Evolutionary conservation across 2,329 filamentous ascomycete species (phyloP).

Genomic region (Trichophyton rubrum): DNA sequence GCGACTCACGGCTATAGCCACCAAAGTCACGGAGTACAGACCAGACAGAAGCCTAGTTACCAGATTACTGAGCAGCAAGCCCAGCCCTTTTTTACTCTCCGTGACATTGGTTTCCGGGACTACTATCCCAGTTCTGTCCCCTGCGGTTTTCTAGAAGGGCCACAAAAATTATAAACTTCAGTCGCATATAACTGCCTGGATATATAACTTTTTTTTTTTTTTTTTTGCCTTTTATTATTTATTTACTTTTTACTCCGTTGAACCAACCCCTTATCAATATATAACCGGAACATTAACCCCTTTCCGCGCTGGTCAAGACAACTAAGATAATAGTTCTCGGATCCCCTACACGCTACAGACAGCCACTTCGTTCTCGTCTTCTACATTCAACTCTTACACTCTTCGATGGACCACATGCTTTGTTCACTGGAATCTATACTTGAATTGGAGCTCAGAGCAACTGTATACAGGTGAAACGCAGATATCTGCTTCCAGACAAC

Average conservation of each 20-base stretch:
- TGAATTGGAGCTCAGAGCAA: constrained; percentile 17
- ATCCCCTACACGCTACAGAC: background rate
- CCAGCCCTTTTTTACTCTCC: background rate
- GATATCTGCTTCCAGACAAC: background rate
- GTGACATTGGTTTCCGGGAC: background rate
- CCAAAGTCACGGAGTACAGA: background rate
- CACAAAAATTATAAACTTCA: background rate
- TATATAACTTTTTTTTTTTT: background rate
- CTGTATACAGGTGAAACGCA: constrained; percentile 17
- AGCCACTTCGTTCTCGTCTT: constrained; percentile 1
- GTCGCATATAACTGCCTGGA: background rate
- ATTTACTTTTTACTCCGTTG: background rate
- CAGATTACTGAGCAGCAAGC: background rate
- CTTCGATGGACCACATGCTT: constrained; percentile 20
- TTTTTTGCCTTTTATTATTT: background rate
- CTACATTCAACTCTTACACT: constrained; percentile 1
- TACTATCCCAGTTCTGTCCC: background rate
- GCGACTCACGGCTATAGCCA: background rate
- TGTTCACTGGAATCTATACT: constrained; percentile 17
- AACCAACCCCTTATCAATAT: background rate
- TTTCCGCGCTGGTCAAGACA: background rate
- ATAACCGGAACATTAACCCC: constrained; percentile 4
- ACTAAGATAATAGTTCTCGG: background rate
- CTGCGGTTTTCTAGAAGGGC: background rate
- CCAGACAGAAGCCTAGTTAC: background rate